A percentile compares a stretch with the other conserved stretches of the same genome.
Evolutionary conservation across 257 asterid species (phyloP).

Genomic region (Solanum bulbocastanum): DNA sequence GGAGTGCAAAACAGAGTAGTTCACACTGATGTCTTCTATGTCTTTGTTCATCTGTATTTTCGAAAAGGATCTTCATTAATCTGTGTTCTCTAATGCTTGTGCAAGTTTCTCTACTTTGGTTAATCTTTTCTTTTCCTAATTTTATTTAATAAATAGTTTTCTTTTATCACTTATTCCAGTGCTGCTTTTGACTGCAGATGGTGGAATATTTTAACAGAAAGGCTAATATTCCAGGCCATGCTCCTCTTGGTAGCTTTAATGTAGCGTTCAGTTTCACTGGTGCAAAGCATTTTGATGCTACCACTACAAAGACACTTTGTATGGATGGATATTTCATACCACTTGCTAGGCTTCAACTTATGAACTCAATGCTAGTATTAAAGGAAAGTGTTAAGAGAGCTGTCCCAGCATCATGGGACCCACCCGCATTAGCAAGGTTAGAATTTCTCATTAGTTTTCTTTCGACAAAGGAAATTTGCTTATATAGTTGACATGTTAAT

Average conservation of each 20-base stretch:
- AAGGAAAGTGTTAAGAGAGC: conserved; percentile 56
- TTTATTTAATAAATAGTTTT: background rate
- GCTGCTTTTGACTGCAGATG: conserved; percentile 46
- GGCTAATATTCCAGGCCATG: conserved; percentile 47
- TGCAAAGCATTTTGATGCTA: conserved; percentile 55
- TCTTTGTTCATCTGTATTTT: background rate
- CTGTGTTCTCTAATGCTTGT: background rate
- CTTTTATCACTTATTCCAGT: background rate
- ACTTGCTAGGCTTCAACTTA: conserved; percentile 52
- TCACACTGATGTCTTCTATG: background rate
- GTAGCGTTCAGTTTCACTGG: conserved; percentile 69
- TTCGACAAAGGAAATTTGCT: background rate
- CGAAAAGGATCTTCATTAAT: background rate
- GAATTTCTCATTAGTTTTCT: background rate
- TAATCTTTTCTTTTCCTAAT: background rate
- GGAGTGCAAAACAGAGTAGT: background rate
- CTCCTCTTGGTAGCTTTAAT: conserved; percentile 77
- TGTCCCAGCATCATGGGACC: conserved; percentile 77
- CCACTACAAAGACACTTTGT: conserved; percentile 69
- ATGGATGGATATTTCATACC: conserved; percentile 76
- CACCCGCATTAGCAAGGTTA: conserved; percentile 77
- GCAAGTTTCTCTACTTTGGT: background rate
- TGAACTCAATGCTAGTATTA: conserved; percentile 34
- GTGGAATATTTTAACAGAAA: conserved; percentile 74
- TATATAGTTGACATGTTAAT: background rate